Percentiles rank a stretch among this genome's conserved stretches.
phyloP scores from a whole-genome alignment of 768 basidiomycete species.

The Naganishia vishniacii region DNA sequence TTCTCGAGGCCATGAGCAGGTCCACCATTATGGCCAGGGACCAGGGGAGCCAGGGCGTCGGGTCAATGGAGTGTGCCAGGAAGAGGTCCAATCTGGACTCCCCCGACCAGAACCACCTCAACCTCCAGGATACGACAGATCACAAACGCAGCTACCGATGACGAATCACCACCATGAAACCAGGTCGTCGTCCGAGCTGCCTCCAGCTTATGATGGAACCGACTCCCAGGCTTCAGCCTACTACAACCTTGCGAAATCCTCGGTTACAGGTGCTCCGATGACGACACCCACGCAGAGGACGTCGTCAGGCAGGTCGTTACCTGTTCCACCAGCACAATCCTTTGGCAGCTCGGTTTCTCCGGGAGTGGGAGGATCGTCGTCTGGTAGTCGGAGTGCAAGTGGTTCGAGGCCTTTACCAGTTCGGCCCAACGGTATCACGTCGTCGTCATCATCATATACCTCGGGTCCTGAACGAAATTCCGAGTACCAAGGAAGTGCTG shows the following conservation, averaged over 20 bases:
- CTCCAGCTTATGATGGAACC: conserved; percentile 1
- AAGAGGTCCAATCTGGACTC: background rate
- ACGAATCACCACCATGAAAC: conserved; percentile 2
- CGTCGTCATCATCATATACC: background rate
- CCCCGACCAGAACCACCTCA: background rate
- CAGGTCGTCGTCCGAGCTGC: conserved; percentile 10
- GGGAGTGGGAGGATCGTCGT: background rate
- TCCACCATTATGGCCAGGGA: too few species aligned
- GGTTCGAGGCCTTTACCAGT: conserved; percentile 11
- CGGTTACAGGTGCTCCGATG: background rate
- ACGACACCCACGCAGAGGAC: conserved; percentile 4
- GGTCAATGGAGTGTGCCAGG: too few species aligned
- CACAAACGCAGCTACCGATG: background rate
- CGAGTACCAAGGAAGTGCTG: background rate
- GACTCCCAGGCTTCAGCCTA: conserved; percentile 2
- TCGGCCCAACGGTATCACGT: background rate
- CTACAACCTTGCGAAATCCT: conserved; percentile 7
- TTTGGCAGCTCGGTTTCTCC: background rate
- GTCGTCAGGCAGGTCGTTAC: conserved; percentile 9
- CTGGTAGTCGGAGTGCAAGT: conserved; percentile 10
- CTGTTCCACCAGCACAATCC: conserved; percentile 7
- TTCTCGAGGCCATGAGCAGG: background rate
- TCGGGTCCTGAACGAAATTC: background rate
- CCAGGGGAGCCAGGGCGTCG: background rate
- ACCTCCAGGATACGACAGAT: background rate